Evolutionary conservation across 169 alveolate genomes (phyloP), one percentile per base, ranked within the genome.

Genomic region (Cryptosporidium felis): DNA sequence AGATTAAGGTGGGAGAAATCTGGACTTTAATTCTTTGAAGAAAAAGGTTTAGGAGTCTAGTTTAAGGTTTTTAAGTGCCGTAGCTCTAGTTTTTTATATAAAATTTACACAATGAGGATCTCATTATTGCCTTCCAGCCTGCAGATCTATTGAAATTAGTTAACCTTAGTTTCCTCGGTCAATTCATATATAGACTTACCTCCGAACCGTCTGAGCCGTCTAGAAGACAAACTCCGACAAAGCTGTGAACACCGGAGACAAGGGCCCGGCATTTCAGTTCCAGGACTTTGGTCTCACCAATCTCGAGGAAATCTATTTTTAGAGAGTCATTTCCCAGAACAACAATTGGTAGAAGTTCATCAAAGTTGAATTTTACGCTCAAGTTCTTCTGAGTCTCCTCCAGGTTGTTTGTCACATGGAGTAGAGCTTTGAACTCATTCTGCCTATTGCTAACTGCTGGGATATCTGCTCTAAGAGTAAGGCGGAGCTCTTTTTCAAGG

Each of bases 301-400:
- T 62, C n/a, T 44, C 21, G n/a, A 65, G 3, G 1, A 46, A 44
- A 18, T 45, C 40, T 42, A 65, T 21, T 18, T 5, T 23, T 46
- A 46, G 2, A 18, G 40, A 38, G 61, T 65, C 63, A 21, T 34
- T 65, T 42, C 81, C 81, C 21, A 65, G 16, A 18, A 65, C n/a
- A 5, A 65, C 26, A 28, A 65, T 46, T 8, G 81, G 81, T 46
- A 65, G 9, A 16, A 65, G 81, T 28, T 65, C 23, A n/a, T 65
- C 62, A 23, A 46, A 65, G 38, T 65, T 47, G n/a, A 65, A 26
- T 28, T 44, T 65, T 2, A 65, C 36, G 21, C 44, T 65, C n/a
- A 65, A 2, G 18, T 32, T 30, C n/a, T 6, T 46, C 28, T 5
- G 60, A 5, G 36, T 16, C 18, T 3, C 23, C 32, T 14, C n/a